Evolutionary conservation across 768 basidiomycete genomes (phyloP), one percentile per base, ranked within the genome.

Genomic region (Mycena amicta): DNA sequence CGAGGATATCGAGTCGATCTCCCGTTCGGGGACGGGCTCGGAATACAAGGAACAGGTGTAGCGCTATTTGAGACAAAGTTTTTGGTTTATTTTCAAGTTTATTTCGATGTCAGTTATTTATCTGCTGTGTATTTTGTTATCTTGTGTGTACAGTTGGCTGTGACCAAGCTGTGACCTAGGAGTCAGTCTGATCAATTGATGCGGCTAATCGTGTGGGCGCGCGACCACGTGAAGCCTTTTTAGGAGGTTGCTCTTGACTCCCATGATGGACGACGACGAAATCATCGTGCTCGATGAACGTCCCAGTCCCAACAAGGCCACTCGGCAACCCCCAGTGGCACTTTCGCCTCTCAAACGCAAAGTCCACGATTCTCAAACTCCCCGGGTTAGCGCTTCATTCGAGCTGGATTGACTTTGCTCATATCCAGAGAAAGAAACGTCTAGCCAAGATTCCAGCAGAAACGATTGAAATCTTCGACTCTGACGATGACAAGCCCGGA

Each of bases 1-100:
- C 52, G 52, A 54, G 22, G 60, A 61, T 20, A 13, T 61, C 29
- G 54, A 56, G 30, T 56, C 59, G 27, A 29, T 13, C 22, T 26
- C 47, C 46, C 13, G 25, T 53, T 26, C 50, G 12, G 52, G 11
- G 28, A n/a, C n/a, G n/a, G n/a, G n/a, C n/a, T 15, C 12, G n/a
- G 54, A 60, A 27, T n/a, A 46, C 50, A 56, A 56, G 53, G 54
- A 56, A 23, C 51, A 29, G 30, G 12, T 43, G 20, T 43, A 43
- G n/a, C n/a, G n/a, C n/a, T n/a, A n/a, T n/a, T n/a, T n/a, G n/a
- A 43, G 20, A 43, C 20, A 43, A 43, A 43, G 6, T 22, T 22
- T 43, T 12, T 11, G 20, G 20, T 43, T 12, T 43, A 12, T 43
- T 43, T 6, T 43, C 6, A 6, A 6, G 41, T 43, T 43, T 43